Conservation (phyloP, 2,329 filamentous ascomycete species). For the Talaromyces albobiverticillius region DNA sequence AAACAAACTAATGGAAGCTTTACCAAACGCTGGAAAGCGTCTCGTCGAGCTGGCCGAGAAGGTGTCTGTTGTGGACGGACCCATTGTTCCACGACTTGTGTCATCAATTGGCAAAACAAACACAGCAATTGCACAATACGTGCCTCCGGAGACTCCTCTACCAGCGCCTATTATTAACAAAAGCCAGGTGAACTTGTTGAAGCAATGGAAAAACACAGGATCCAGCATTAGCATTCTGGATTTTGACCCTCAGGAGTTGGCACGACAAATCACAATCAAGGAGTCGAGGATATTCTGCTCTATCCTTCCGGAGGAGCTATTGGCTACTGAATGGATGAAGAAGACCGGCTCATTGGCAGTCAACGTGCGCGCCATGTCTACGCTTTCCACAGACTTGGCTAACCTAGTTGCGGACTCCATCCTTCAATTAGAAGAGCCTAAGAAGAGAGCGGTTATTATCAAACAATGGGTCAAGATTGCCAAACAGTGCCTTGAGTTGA, state of each 20-base stretch:
- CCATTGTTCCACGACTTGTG: slow-evolving; percentile 76
- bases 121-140: slow-evolving; percentile 68
- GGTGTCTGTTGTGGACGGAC: slow-evolving; percentile 68
- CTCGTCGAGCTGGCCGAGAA: slow-evolving; percentile 76
- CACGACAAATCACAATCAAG: slow-evolving; percentile 87
- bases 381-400: slow-evolving; percentile 85
- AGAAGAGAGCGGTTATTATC: slow-evolving; percentile 84
- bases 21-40: slow-evolving; percentile 77
- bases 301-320: slow-evolving; percentile 86
- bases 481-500: slow-evolving; percentile 77
- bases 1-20: slow-evolving; percentile 62
- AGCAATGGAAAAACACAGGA: slow-evolving; percentile 71
- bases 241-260: slow-evolving; percentile 86
- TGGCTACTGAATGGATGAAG: slow-evolving; percentile 93
- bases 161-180: slow-evolving; percentile 70
- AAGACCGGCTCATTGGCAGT: slow-evolving; percentile 73
- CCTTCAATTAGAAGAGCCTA: slow-evolving; percentile 80
- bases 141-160: slow-evolving; percentile 68
- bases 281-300: slow-evolving; percentile 89
- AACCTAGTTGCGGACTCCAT: slow-evolving; percentile 93
- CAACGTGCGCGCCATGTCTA: slow-evolving; percentile 92
- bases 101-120: slow-evolving; percentile 87
- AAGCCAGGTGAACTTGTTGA: slow-evolving; percentile 70
- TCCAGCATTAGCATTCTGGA: slow-evolving; percentile 73
- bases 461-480: slow-evolving; percentile 99